Base-by-base conservation (phyloP, 2,329 filamentous ascomycete species). In the Sarocladium oryzae region DNA sequence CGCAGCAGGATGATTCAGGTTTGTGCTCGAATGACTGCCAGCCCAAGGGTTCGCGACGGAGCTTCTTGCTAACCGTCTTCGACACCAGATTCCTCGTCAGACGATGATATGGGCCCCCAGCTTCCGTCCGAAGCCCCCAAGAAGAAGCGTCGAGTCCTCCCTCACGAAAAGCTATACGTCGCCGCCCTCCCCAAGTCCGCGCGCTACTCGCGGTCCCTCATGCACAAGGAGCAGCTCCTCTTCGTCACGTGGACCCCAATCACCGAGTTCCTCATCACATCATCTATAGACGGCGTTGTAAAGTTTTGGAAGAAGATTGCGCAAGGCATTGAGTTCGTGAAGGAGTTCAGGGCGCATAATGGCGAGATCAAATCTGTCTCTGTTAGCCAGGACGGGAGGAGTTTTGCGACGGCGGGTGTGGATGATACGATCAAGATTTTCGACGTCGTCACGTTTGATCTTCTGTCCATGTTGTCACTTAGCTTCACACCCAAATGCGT, bases 241-340 rank as follows among this genome's bases (percentile, higher is more conserved):
- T 97, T 91, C 62, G 81, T 89, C 56, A 95, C 85, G 11, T 84
- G 96, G 66, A 96, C 95, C 1, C 91, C 91, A 1, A 74, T 86
- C 54, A 96, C 92, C 54, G 93, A 97, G 59, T 99, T 99, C 64
- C 76, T 99, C 33, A 93, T 99, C 56, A 99, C 93, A 1, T 89
- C 88, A 55, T 97, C 93, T 0, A 73, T 88, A 38, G 93, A 99
- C 64, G 95, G 95, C n/a, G 86, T 92, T 1, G 92, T 97, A 59
- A 99, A 99, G 69, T 99, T 99, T 67, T 99, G 93, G 93, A 99
- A 99, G 73, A 99, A 99, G 72, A 81, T 88, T 56, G 85, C 82
- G 2, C 84, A 88, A 30, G 89, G 89, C 1, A 88, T 99, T 53
- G 95, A 99, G 70, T 99, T 99, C 63, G 92, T 97, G 50, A 99